Evolutionary conservation across 2,329 filamentous ascomycete genomes (phyloP), one percentile per base, ranked within the genome.

Genomic region (Colletotrichum sp.): DNA sequence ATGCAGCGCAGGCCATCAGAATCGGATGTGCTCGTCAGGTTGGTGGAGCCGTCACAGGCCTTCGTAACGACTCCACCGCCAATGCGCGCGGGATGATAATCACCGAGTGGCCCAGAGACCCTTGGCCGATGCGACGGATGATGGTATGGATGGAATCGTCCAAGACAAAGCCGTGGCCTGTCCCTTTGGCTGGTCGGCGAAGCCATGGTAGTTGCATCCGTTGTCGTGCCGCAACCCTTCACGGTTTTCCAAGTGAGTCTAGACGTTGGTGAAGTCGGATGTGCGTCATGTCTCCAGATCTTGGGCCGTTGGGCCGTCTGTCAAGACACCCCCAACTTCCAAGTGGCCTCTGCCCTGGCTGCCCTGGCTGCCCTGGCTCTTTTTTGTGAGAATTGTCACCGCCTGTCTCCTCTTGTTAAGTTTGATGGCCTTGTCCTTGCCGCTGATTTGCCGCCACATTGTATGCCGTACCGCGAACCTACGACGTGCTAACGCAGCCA

Each of bases 71-170:
- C 69, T 47, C 71, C 71, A 66, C 71, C 57, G 54, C 71, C 71
- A 66, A 73, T 71, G 71, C 68, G 71, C 29, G 61, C 71, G 71
- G 71, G 71, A 73, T 61, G 71, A 70, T 73, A 70, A 71, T 71
- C 68, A 66, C 67, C 67, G 33, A 66, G 36, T 61, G 59, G 27
- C 47, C 57, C 34, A 55, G 38, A 63, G 33, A 61, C 59, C 51
- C 62, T 66, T 43, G 66, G 27, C n/a, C 16, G 61, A 62, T 38
- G 66, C 61, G 54, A 69, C 51, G 47, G 54, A 16, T 58, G 43
- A 51, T 51, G 43, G n/a, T 21, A 51, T 21, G n/a, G 43, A 51
- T 59, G 54, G 65, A 34, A 67, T 47, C 54, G 54, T n/a, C 21
- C 34, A 36, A 47, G 65, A 24, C 54, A 43, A 47, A 62, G 67